Base-by-base conservation (phyloP, 257 asterid species). In the Verbena officinalis region DNA sequence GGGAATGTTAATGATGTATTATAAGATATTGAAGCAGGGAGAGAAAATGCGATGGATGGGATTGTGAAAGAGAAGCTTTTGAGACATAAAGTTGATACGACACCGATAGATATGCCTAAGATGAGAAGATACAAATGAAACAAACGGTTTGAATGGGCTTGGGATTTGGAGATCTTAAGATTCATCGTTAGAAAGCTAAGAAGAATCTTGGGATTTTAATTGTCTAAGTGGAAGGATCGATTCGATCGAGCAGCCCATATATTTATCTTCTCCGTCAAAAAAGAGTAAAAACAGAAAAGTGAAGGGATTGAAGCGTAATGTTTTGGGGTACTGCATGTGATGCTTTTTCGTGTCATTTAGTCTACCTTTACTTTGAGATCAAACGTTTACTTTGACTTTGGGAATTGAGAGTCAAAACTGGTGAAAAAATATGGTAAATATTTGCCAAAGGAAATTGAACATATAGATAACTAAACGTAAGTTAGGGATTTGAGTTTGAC, bases 101-200 rank as follows among this genome's bases (percentile, higher is more conserved):
- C 19, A 8, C 86, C 91, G 7, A 81, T 5, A 10, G 87, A 88
- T 63, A 83, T 55, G 11, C 96, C 94, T 14, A 79, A 8, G 55
- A 72, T 49, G 5, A 83, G 44, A 57, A 81, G 72, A 56, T 85
- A 70, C 34, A 71, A 65, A 56, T 61, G 77, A 30, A 73, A 56
- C 12, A 82, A 61, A 9, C 46, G 62, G 12, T 21, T 55, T 50
- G 61, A 46, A 23, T 57, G 44, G 21, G 65, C 51, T 21, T 61
- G 61, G 55, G 62, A 19, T 58, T 65, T 76, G 69, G 60, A 24
- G 36, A 65, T 64, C 11, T 69, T 73, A 48, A 66, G 60, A 30
- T n/a, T 67, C 57, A 65, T 69, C 49, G 59, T 42, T 17, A 0
- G 7, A 34, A 15, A 31, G 15, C 13, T 54, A 24, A 10, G 23